Evolutionary conservation across 805 yeast genomes (phyloP).

Genomic region (Wickerhamomyces rabaulensis): DNA sequence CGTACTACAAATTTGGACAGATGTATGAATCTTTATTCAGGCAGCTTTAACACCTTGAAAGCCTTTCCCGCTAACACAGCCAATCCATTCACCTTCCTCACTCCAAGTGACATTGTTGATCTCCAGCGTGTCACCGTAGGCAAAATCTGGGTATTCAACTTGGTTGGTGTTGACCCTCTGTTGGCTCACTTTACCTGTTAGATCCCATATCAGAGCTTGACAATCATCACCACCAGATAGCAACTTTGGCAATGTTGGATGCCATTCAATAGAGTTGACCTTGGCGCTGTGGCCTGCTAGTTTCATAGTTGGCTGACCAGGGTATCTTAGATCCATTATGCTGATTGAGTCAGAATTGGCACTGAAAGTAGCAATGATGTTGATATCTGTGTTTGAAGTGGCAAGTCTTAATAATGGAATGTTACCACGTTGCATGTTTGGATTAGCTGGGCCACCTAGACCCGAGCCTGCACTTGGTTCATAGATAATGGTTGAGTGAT

Average conservation of each 20-base stretch:
- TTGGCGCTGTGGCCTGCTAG: constrained; percentile 64
- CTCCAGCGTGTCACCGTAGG: constrained; percentile 61
- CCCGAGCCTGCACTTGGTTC: constrained; percentile 49
- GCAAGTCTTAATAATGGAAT: constrained; percentile 63
- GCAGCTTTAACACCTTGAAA: constrained; percentile 29
- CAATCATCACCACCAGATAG: constrained; percentile 68
- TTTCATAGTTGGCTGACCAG: constrained; percentile 73
- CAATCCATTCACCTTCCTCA: constrained; percentile 74
- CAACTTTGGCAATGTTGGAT: constrained; percentile 63
- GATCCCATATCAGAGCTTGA: constrained; percentile 68
- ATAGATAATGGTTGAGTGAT: constrained; percentile 91
- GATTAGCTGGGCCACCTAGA: constrained; percentile 6
- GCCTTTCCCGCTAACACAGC: constrained; percentile 40
- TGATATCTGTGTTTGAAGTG: constrained; percentile 74
- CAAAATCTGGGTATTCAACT: constrained; percentile 31
- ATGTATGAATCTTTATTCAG: too few species aligned
- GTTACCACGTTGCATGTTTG: constrained; percentile 4
- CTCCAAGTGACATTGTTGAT: constrained; percentile 76
- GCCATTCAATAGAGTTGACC: constrained; percentile 79
- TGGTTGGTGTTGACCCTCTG: neutral
- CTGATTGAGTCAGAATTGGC: constrained; percentile 60
- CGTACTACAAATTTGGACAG: too few species aligned
- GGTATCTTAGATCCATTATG: constrained; percentile 80
- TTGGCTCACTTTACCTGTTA: constrained; percentile 17
- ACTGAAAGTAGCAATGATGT: constrained; percentile 79